Evolutionary conservation across 352 stramenopile genomes (phyloP), one percentile per base, ranked within the genome.

Genomic region (Globisporangium apiculatum): DNA sequence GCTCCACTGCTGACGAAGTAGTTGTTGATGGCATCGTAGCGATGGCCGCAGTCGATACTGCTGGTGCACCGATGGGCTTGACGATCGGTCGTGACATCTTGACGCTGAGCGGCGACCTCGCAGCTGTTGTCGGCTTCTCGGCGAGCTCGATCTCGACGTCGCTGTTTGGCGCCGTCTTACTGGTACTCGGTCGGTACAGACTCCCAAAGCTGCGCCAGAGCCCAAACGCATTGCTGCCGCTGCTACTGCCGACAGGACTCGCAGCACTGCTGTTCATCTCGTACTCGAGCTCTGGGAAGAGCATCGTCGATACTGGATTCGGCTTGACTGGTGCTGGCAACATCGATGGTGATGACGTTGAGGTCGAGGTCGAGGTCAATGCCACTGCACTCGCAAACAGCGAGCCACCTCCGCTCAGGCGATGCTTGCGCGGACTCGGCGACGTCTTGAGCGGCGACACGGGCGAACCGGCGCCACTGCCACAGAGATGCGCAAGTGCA

Each of bases 121-220:
- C 15, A 15, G 36, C 31, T 7, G 36, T 3, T 0, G 50, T 48
- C 31, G 38, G 55, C 15, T 55, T 58, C 17, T 60, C 51, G 4
- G 57, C 50, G 12, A 62, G 43, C 37, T 62, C 50, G 18, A 62
- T 58, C 43, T 58, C 57, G 11, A 43, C 17, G 8, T 53, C 42
- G 1, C 49, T 46, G 8, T 36, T 41, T 3, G 41, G 15, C 18
- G 18, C 7, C 9, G 15, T 48, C n/a, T 36, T 56, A 8, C 31
- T 11, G 4, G 48, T 12, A 5, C 52, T 57, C 5, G 60, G 37
- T 45, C 60, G 57, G 36, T 64, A 60, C 7, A 64, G 46, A 31
- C 53, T 60, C 5, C 52, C 58, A 51, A 60, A 60, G 37, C 51
- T 35, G 17, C 58, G 37, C 58, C 58, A 64, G 58, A 60, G 58